Base-by-base conservation (phyloP, 805 yeast species). In the Saturnispora bothae region DNA sequence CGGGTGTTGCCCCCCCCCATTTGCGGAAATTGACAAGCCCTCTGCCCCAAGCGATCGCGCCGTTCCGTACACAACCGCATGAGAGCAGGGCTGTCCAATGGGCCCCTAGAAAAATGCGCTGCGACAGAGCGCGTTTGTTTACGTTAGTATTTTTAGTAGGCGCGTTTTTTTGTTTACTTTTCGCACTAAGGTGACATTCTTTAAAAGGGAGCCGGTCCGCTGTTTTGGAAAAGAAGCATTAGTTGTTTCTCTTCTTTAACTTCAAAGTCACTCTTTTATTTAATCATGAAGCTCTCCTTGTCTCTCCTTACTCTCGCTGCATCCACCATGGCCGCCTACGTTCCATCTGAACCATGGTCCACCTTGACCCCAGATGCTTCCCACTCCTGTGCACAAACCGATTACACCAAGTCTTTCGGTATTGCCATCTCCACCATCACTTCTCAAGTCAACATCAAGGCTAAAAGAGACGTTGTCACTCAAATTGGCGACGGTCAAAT, bases 271-370 rank as follows among this genome's bases (percentile, higher is more conserved):
- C 33, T 22, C 39, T 29, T 34, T 34, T 34, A 33, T 21, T 12
- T 26, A 7, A 42, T 17, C 28, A 47, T 47, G 50, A 34, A 43
- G 35, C 30, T 44, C 17, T 39, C 45, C 9, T 25, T 42, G 17
- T 10, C 47, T 6, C 10, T 47, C 32, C 50, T 69, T 39, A 73
- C 76, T 50, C 53, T 73, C 30, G 66, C 69, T 38, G 56, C 73
- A n/a, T 43, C 65, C 14, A 65, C 77, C 25, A 38, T 67, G 36
- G 79, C 81, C 36, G 83, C 83, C 42, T 71, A 71, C 48, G 72
- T 75, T 48, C 82, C 81, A 45, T 58, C 76, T 38, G 78, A 73
- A 43, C 76, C 79, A 50, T 80, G 82, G 82, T 59, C 80, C 39
- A 76, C 85, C 39, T 67, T 81, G 58, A 78, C 86, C 28, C 88